phyloP scores from a whole-genome alignment of 2,329 filamentous ascomycete genomes.

The Cladophialophora carrionii region DNA sequence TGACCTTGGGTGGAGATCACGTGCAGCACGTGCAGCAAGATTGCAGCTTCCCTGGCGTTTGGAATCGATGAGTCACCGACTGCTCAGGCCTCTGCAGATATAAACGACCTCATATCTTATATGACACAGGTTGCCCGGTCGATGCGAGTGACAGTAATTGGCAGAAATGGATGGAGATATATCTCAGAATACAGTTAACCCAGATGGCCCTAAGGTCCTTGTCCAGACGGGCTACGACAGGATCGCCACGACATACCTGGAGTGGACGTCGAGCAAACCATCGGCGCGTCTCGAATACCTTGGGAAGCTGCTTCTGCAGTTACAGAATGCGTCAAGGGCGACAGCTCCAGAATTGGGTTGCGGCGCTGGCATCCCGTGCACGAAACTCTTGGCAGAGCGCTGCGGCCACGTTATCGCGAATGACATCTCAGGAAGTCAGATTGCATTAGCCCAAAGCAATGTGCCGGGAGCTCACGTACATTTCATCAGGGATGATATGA shows the following conservation, averaged over 20 bases:
- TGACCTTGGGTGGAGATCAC: neutral
- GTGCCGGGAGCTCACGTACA: conserved; percentile 38
- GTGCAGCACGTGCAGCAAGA: neutral
- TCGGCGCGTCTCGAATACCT: conserved; percentile 43
- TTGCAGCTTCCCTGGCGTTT: neutral
- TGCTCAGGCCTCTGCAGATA: neutral
- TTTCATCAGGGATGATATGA: conserved; percentile 50
- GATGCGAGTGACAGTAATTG: neutral
- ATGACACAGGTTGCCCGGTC: neutral
- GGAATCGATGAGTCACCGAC: neutral
- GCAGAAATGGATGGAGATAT: neutral
- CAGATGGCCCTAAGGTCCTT: conserved; percentile 15
- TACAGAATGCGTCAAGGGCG: conserved; percentile 24
- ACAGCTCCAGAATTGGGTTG: conserved; percentile 49
- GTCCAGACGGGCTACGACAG: conserved; percentile 42
- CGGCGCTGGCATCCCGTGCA: conserved; percentile 47
- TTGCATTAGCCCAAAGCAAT: conserved; percentile 43
- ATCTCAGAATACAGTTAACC: neutral
- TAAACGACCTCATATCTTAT: neutral
- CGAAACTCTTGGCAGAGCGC: conserved; percentile 31
- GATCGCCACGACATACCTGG: conserved; percentile 45
- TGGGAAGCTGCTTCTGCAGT: conserved; percentile 38
- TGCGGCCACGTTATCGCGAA: conserved; percentile 46
- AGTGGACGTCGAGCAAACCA: conserved; percentile 43
- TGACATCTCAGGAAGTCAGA: conserved; percentile 49